Evolutionary conservation across 129 eudicot species (phyloP), one percentile per base, ranked within the genome.

Genomic region (Flaveria brownii): DNA sequence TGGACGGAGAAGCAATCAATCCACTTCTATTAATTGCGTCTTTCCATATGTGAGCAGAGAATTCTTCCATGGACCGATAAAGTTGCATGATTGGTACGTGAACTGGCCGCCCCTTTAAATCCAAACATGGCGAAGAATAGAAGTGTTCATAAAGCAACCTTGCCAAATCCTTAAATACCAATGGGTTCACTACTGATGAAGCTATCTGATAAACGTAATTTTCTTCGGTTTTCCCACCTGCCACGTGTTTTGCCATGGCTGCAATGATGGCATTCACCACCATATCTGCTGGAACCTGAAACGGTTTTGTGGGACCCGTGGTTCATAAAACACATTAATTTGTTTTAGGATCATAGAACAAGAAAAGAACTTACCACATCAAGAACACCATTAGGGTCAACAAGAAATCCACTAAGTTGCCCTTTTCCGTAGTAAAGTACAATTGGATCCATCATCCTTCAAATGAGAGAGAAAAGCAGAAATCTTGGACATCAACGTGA

Each of bases 401-500:
- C 98, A 41, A 89, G 96, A 83, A 94, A 94, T 76, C 97, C 98
- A 20, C 93, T 87, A 36, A 94, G 92, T 71, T 87, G 96, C 69
- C 98, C 97, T 80, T 94, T 94, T 47, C 98, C 98, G 42, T 94
- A 94, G 86, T 91, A 88, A 56, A 89, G 81, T 57, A 94, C 82
- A 41, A 94, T 83, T 36, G 98, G 98, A 83, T 94, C 98, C 96
- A 94, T 94, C 98, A 94, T 94, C 88, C 98, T 94, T 86, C 62
- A 82, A 33, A 67, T 3, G 39, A 33, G 67, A 76, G 16, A 49
- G 26, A 55, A 66, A 72, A 26, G 55, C 8, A 23, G n/a, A 59
- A 36, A 36, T 28, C 64, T 61, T 80, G 61, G 47, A 51, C 47
- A 30, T 62, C 12, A 62, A 62, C n/a, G 12, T 5, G 22, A 13